A percentile compares a stretch with the other conserved stretches of the same genome.
Conservation (phyloP, 1,284 basidiomycete species). For the Ceratorhiza oryzae-sativae region DNA sequence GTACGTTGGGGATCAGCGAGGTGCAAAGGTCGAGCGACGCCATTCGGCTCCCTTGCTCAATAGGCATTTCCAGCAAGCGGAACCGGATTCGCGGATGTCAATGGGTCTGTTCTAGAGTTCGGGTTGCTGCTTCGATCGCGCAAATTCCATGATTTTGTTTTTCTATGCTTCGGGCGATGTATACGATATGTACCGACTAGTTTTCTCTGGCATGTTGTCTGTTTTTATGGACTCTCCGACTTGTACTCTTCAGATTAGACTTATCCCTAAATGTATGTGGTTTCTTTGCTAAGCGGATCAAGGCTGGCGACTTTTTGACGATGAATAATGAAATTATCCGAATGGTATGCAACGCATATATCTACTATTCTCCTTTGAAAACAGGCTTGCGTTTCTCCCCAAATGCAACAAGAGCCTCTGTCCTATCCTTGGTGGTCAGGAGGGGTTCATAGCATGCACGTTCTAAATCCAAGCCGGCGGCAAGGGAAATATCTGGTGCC, state of each 20-base stretch:
- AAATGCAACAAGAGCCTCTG: constrained; percentile 89
- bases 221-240: not conserved
- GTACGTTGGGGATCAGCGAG: not conserved
- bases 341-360: constrained; percentile 25
- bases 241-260: not conserved
- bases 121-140: no score
- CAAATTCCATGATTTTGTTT: not conserved
- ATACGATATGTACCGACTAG: not conserved
- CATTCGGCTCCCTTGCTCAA: constrained; percentile 8
- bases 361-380: constrained; percentile 78
- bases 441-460: constrained; percentile 84
- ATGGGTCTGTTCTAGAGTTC: not conserved
- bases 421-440: constrained; percentile 77
- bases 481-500: constrained; percentile 77
- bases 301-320: not conserved
- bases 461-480: constrained; percentile 88
- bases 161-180: not conserved
- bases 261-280: constrained; percentile 6
- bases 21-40: not conserved
- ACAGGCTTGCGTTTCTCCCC: constrained; percentile 84
- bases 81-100: not conserved
- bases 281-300: not conserved
- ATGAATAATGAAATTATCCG: not conserved
- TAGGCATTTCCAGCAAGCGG: not conserved
- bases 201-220: not conserved